A percentile compares a stretch with the other conserved stretches of the same genome.
These are phyloP conservation scores for Pyrus hybrid DNA, from an alignment of 331 rosid genomes.

Conservation along the genomic window DNA sequence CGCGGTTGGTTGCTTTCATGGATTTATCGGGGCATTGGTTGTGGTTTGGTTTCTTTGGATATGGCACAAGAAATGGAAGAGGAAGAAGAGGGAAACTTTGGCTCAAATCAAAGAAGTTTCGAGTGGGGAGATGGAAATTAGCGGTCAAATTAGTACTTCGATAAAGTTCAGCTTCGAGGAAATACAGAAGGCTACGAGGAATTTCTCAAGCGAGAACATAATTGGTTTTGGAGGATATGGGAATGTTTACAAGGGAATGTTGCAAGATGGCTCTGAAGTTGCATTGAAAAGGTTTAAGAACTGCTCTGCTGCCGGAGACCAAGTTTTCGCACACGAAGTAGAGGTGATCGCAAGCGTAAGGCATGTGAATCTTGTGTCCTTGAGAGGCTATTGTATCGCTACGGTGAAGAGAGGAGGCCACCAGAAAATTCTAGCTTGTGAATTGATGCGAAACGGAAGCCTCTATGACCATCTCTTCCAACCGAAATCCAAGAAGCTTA, in stretches of 20 bases:
- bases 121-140: background rate
- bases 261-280: constrained; percentile 21
- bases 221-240: constrained; percentile 19
- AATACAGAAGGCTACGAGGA: constrained; percentile 5
- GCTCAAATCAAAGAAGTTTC: background rate
- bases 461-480: constrained; percentile 22
- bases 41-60: constrained; percentile 15
- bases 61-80: constrained; percentile 14
- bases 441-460: constrained; percentile 17
- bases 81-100: background rate
- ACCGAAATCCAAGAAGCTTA: constrained; percentile 4
- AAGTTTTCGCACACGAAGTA: constrained; percentile 17
- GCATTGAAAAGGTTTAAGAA: constrained; percentile 27
- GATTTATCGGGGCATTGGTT: constrained; percentile 3
- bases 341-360: constrained; percentile 20
- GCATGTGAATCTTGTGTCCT: constrained; percentile 21
- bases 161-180: constrained; percentile 12
- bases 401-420: constrained; percentile 4
- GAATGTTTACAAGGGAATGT: constrained; percentile 18
- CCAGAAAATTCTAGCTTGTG: constrained; percentile 20
- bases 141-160: background rate
- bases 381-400: constrained; percentile 19
- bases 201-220: constrained; percentile 19
- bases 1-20: background rate
- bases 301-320: constrained; percentile 17